Evolutionary conservation across 2,329 filamentous ascomycete genomes (phyloP), one percentile per base, ranked within the genome.

Genomic region (Fragosphaeria purpurea): DNA sequence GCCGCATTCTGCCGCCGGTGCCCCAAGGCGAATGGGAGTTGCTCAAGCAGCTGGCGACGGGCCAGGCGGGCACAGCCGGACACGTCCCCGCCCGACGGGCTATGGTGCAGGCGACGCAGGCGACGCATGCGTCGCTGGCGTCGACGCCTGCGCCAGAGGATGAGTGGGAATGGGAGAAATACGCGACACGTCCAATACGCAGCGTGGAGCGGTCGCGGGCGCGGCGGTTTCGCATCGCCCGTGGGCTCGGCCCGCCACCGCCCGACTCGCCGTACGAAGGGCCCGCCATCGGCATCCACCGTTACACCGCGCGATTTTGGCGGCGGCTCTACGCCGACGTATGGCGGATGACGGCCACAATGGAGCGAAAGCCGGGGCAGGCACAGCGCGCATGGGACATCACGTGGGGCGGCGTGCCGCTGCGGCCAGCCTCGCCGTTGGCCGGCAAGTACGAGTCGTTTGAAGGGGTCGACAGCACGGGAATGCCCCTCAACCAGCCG

Each of bases 1-100:
- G 69, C 10, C 75, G 72, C 52, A 54, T 80, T 6, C 64, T 78
- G 57, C 75, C 77, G n/a, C 80, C 80, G 0, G 52, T 83, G 12
- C 69, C 70, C 6, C 64, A 61, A 33, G 65, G 67, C 13, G 77
- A 83, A 58, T 83, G 78, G 78, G 68, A 81, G 11, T 59, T 71
- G 11, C 62, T 83, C n/a, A 63, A 63, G n/a, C 62, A 63, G 31
- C 57, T 83, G 38, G 69, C 69, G 4, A 55, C 58, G 7, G 78
- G 73, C 1, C 63, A 63, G 32, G 68, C 69, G 8, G 58, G 45
- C 47, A 53, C 22, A 53, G 62, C 69, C 35, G 73, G 70, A 64
- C 57, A 51, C 13, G 56, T 72, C 1, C 71, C 72, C 30, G 41
- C 55, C 1, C 62, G 69, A 35, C 61, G 71, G 33, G 52, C 64